Evolutionary conservation across 352 stramenopile genomes (phyloP), one percentile per base, ranked within the genome.

Genomic region (Phytophthora aleatoria): DNA sequence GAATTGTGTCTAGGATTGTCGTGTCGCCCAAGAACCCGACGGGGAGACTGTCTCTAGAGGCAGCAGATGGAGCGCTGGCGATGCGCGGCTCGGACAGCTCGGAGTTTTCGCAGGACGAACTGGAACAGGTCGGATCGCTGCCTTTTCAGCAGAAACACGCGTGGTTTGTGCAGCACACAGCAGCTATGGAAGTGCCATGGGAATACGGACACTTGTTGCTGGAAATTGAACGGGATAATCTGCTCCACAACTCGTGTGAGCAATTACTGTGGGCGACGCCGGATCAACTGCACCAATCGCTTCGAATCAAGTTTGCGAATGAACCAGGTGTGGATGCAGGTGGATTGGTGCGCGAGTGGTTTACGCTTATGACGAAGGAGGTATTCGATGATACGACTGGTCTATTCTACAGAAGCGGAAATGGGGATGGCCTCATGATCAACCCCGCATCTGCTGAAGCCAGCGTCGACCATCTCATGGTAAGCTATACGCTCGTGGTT

Each of bases 271-370:
- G 84, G 78, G 88, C 92, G 3, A 89, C 83, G 8, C 77, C 78
- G 1, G 86, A 92, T 49, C 86, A 96, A 48, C 73, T 97, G 3
- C 85, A 95, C 35, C 86, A 95, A 62, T 95, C 87, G 35, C 73
- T 97, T 24, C 79, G 89, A 39, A 94, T 97, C 59, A 94, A 96
- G 61, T 97, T 97, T 72, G 77, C 90, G 6, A 94, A 96, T 60
- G 91, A 97, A 36, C 86, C 87, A 13, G 91, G 91, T n/a, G 84
- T 97, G 9, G 92, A 98, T 73, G 92, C 91, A 4, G 92, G 92
- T 16, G 92, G 92, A 44, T 74, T 98, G 8, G 89, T 96, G 49
- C 84, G 92, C 6, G 92, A 97, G 65, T 98, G 92, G 92, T 97
- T 97, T 67, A 92, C 83, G 26, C 73, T 98, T 15, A 91, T 97